Base-by-base conservation (phyloP, 1,139 yeast species). In the Blastobotrys elegans region DNA sequence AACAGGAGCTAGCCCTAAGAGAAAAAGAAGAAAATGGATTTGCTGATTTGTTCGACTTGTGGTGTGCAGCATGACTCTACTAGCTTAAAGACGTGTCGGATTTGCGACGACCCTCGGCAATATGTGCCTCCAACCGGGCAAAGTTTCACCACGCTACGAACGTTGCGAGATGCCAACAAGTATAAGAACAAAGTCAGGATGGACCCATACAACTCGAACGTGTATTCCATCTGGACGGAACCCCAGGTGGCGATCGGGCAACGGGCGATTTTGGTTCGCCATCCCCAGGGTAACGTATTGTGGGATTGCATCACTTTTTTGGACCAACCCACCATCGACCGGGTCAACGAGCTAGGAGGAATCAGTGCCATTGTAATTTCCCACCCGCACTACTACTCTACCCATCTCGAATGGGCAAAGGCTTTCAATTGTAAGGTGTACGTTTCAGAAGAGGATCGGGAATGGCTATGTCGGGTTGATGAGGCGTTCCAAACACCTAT, bases 61-160 rank as follows among this genome's bases (percentile, higher is more conserved):
- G 53, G 53, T 10, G 34, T 32, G 29, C 53, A 50, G 40, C 36
- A 40, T 27, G 34, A 40, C 8, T 20, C 36, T 4, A 36, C 44
- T 17, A 20, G 31, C 17, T 27, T 49, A 22, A 41, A 26, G 20
- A 7, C 42, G 11, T 50, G 53, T 38, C 33, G 36, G 13, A 52
- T 55, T n/a, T 55, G 58, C 47, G 57, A 55, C n/a, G 58, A 55
- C 38, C 58, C 56, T 5, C 49, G 58, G 13, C 58, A 55, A 24
- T 55, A 47, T 32, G 57, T 55, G 33, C 56, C 56, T 3, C 44
- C 50, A 10, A 27, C 52, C 8, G 58, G 58, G 8, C 58, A 52
- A 37, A 27, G 50, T 14, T 55, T 51, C 44, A 53, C 58, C 5
- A 49, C 57, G 6, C 44, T 55, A 29, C 34, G 52, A 2, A 30